A percentile compares a stretch with the other conserved stretches of the same genome.
These are phyloP conservation scores for Theobroma grandiflorum DNA, from an alignment of 441 rosid species.

Conservation along the genomic window DNA sequence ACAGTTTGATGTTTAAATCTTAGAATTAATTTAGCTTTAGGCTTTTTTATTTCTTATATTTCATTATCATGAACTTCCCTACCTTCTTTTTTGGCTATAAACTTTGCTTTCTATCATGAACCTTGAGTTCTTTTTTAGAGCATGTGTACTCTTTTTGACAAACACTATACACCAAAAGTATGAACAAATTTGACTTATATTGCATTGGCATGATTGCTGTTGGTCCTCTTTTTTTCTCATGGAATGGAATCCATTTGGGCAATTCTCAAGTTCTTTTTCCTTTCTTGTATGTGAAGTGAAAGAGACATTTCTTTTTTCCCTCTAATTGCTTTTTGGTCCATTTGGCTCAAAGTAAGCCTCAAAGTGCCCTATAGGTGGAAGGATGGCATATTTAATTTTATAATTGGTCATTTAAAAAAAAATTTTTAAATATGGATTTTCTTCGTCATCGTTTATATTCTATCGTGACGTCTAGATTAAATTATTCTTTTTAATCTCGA, in stretches of 20 bases:
- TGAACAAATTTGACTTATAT: neutral
- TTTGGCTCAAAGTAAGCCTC: no score
- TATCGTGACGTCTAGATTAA: no score
- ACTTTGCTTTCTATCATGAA: constrained; percentile 16
- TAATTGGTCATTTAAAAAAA: no score
- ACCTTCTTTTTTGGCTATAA: neutral
- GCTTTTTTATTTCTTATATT: neutral
- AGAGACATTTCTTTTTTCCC: neutral
- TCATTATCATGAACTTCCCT: neutral
- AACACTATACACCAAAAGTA: no score
- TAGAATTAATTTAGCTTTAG: neutral
- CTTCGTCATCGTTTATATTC: no score
- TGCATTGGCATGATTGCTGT: no score
- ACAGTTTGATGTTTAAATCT: neutral
- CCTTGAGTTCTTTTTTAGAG: constrained; percentile 20
- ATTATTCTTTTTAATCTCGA: no score
- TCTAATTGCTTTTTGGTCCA: neutral
- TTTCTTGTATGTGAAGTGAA: neutral
- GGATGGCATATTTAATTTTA: no score
- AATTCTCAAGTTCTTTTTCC: neutral
- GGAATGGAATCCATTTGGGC: neutral
- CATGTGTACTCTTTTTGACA: constrained; percentile 17
- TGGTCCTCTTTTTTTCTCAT: neutral
- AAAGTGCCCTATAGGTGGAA: no score
- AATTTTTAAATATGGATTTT: no score